Evolutionary conservation across 345 rosid species (phyloP).

Genomic region (thale cress (Arabidopsis thaliana)): DNA sequence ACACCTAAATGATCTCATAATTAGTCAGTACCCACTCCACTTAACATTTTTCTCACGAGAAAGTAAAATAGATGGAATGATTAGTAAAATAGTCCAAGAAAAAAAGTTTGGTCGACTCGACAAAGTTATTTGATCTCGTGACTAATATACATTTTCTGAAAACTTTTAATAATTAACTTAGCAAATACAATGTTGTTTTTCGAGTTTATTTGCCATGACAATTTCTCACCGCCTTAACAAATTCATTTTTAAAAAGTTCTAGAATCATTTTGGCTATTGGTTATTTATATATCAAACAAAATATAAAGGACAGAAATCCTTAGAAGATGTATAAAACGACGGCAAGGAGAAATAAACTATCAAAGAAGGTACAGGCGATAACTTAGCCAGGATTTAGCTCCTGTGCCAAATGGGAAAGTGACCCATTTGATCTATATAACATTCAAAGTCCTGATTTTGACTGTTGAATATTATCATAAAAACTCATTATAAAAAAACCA

Average conservation of each 20-base stretch:
- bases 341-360: not conserved
- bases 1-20: conserved; percentile 21
- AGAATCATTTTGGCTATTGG: not conserved
- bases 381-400: conserved; percentile 6
- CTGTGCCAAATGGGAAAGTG: conserved; percentile 27
- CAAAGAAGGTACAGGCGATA: conserved; percentile 7
- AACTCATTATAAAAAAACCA: not conserved
- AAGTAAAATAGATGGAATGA: conserved; percentile 4
- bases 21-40: not conserved
- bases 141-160: not conserved
- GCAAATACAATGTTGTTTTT: not conserved
- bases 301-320: not conserved
- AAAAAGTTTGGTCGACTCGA: not conserved
- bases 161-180: not conserved
- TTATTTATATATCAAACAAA: no score
- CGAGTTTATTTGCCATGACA: not conserved
- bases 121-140: not conserved
- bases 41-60: conserved; percentile 11
- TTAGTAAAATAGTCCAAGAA: conserved; percentile 19
- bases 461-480: conserved; percentile 37
- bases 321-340: not conserved
- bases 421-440: conserved; percentile 16
- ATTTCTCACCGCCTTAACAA: not conserved
- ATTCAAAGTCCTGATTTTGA: conserved; percentile 45
- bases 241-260: not conserved